Conservation (phyloP, 306 rosid genomes). For the Lathyrus aphaca region DNA sequence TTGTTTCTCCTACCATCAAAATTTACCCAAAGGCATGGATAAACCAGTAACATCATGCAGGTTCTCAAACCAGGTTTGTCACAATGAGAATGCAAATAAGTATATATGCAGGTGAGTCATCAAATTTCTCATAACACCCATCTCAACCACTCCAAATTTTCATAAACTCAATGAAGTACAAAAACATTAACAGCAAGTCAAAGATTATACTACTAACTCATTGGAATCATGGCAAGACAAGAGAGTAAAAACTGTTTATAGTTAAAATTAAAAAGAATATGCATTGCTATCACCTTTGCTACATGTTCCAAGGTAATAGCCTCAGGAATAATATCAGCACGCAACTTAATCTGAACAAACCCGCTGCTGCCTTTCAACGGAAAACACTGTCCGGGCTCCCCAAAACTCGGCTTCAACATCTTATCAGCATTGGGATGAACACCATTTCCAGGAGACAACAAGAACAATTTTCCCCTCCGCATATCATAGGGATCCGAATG, state of each 20-base stretch:
- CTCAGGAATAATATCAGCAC: slow-evolving; percentile 79
- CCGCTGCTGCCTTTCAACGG: slow-evolving; percentile 81
- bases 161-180: slow-evolving; percentile 1
- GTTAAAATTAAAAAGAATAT: slow-evolving; percentile 10
- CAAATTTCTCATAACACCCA: slow-evolving; percentile 17
- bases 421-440: slow-evolving; percentile 62
- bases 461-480: slow-evolving; percentile 61
- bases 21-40: slow-evolving; percentile 18
- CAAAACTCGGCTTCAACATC: slow-evolving; percentile 93
- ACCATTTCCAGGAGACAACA: slow-evolving; percentile 39
- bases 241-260: not conserved
- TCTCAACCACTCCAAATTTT: slow-evolving; percentile 2
- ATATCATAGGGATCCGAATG: slow-evolving; percentile 65
- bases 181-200: not conserved
- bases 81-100: slow-evolving; percentile 3
- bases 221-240: not conserved
- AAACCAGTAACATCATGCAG: not conserved
- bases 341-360: slow-evolving; percentile 79
- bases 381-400: slow-evolving; percentile 95
- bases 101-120: not conserved
- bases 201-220: not conserved
- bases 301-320: slow-evolving; percentile 94
- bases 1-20: not conserved
- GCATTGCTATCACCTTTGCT: slow-evolving; percentile 71
- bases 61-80: slow-evolving; percentile 12